Base-by-base conservation (phyloP, 352 stramenopile genomes). In the Phytophthora quininea region DNA sequence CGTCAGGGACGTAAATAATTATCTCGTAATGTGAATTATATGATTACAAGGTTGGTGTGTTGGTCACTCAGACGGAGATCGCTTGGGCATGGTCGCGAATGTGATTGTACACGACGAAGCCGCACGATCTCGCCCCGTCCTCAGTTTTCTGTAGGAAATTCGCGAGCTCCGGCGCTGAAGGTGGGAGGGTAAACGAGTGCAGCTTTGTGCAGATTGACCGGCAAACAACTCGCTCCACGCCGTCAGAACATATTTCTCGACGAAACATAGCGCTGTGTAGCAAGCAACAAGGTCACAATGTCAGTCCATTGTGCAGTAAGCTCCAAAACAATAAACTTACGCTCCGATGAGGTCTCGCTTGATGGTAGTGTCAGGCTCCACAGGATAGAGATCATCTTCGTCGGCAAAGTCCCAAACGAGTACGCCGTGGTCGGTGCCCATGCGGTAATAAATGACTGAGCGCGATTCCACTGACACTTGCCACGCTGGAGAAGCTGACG, bases 101-200 rank as follows among this genome's bases (percentile, higher is more conserved):
- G 11, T 71, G 66, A 30, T 83, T 73, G 62, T 79, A 85, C 15
- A 89, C 74, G 9, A 65, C 24, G 6, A 71, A 67, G 32, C 81
- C 79, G 31, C 79, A 90, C 33, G 75, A 19, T 24, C 62, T 73
- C 29, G 64, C 62, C 12, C 73, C 74, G 27, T 67, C 35, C 27
- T 67, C 51, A 2, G 70, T 61, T n/a, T 58, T 65, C 40, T 76
- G 53, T 46, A 74, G 55, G 43, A 74, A 84, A 54, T 74, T 54
- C 14, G 52, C 38, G 24, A 80, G 48, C 8, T 56, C 55, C 1
- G 70, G 56, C 11, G 64, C 15, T 31, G 47, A 24, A 11, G 64
- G 38, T 46, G 42, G 4, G 5, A 50, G 29, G 30, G 55, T 64
- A 38, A 80, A 76, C n/a, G 65, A 73, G n/a, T 74, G 74, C 7